Evolutionary conservation across 768 basidiomycete species (phyloP).

Genomic region (Hirschioporus abietinus): DNA sequence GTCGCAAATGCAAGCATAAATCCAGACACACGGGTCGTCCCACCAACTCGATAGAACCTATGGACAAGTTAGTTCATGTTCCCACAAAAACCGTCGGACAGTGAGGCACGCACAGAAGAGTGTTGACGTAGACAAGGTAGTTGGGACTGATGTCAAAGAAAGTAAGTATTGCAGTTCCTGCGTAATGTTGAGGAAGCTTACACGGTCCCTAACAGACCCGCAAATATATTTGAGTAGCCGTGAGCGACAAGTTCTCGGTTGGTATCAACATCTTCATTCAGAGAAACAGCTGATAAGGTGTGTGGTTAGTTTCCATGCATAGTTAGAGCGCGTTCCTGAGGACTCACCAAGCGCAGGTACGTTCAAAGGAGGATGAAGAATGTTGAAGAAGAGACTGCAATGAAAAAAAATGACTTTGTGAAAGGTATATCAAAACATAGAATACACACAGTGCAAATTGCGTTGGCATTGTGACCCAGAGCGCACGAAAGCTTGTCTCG

Average conservation of each 20-base stretch:
- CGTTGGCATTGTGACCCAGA: conserved; percentile 86
- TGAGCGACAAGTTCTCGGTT: conserved; percentile 91
- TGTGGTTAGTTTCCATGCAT: not conserved
- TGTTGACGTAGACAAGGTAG: conserved; percentile 86
- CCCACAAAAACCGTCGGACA: conserved; percentile 15
- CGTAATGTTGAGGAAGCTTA: conserved; percentile 31
- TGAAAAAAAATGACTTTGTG: conserved; percentile 16
- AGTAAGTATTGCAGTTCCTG: conserved; percentile 12
- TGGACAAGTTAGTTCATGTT: not conserved
- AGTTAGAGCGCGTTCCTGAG: not conserved
- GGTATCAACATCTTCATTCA: conserved; percentile 85
- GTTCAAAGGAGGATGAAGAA: conserved; percentile 81
- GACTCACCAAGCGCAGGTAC: conserved; percentile 78
- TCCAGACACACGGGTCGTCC: conserved; percentile 76
- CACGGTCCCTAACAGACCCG: conserved; percentile 80
- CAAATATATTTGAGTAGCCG: conserved; percentile 83
- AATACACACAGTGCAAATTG: conserved; percentile 79
- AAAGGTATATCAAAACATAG: conserved; percentile 24
- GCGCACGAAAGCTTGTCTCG: conserved; percentile 53
- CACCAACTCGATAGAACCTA: conserved; percentile 91
- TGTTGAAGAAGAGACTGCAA: conserved; percentile 72
- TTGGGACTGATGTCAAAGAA: conserved; percentile 49
- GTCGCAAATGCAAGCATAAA: conserved; percentile 81
- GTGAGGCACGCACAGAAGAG: conserved; percentile 51
- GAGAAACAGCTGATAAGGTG: conserved; percentile 61